Conservation (phyloP, 202 grass and related monocot species). For the Thinopyrum obtusiflorum region DNA sequence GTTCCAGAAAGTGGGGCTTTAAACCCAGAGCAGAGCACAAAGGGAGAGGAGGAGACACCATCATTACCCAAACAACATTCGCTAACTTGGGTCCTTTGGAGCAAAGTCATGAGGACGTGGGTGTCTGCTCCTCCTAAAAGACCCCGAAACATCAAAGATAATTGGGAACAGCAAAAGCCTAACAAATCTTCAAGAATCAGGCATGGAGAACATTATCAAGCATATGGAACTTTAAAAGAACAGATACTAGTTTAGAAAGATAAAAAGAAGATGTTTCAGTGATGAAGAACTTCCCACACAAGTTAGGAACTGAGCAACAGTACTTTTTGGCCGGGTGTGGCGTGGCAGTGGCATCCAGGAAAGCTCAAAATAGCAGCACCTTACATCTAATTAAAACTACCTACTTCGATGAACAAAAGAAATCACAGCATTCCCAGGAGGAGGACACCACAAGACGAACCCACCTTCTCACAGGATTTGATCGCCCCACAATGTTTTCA, state of each 20-base stretch:
- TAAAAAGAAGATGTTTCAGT: conserved; percentile 26
- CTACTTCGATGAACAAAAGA: conserved; percentile 20
- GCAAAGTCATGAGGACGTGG: conserved; percentile 43
- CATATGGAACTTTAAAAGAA: background rate
- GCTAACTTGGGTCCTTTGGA: conserved; percentile 34
- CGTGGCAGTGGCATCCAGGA: conserved; percentile 15
- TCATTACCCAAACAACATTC: conserved; percentile 50
- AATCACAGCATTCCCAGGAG: background rate
- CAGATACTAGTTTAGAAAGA: background rate
- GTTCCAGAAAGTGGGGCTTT: conserved; percentile 53
- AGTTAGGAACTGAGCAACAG: conserved; percentile 28
- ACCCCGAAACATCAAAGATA: conserved; percentile 45
- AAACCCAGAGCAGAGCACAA: conserved; percentile 43
- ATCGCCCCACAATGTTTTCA: conserved; percentile 24
- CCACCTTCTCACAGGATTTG: background rate
- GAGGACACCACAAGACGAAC: background rate
- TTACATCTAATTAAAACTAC: conserved; percentile 24
- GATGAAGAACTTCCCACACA: conserved; percentile 37
- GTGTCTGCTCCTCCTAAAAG: conserved; percentile 35
- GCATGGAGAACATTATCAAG: conserved; percentile 24
- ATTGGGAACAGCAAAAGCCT: conserved; percentile 60
- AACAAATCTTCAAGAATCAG: conserved; percentile 55
- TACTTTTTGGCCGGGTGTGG: conserved; percentile 33
- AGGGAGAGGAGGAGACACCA: conserved; percentile 32
- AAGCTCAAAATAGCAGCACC: conserved; percentile 21